Evolutionary conservation across 1,284 basidiomycete species (phyloP).

Genomic region (Fomitopsis betulina): DNA sequence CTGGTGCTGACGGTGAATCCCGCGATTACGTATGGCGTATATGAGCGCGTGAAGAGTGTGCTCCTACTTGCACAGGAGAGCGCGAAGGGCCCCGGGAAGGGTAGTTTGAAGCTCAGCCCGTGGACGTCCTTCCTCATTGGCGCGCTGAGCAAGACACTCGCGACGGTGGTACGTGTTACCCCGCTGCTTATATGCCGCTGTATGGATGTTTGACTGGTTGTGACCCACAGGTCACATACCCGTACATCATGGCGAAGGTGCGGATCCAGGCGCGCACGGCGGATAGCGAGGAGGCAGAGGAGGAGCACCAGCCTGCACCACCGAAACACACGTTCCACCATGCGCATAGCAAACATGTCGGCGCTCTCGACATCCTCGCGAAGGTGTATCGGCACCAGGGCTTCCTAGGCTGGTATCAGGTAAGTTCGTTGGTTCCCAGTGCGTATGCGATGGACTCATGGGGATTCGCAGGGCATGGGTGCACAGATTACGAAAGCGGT

Average conservation of each 20-base stretch:
- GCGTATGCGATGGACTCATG: neutral
- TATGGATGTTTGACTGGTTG: neutral
- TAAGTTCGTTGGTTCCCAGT: constrained; percentile 34
- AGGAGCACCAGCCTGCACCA: constrained; percentile 33
- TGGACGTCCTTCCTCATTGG: constrained; percentile 84
- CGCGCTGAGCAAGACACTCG: constrained; percentile 93
- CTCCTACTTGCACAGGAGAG: constrained; percentile 51
- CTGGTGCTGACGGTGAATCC: constrained; percentile 95
- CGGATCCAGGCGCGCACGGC: constrained; percentile 84
- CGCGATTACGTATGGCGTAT: constrained; percentile 97
- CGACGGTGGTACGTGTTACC: constrained; percentile 75
- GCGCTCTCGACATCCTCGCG: constrained; percentile 74
- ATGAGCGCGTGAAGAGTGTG: constrained; percentile 85
- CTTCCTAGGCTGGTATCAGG: constrained; percentile 93
- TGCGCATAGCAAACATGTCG: constrained; percentile 47
- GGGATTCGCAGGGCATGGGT: constrained; percentile 69
- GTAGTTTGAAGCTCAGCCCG: constrained; percentile 65
- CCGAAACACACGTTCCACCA: constrained; percentile 33
- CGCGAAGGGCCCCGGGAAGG: constrained; percentile 30
- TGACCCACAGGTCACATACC: constrained; percentile 72
- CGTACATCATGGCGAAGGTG: constrained; percentile 97
- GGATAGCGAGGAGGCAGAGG: constrained; percentile 45
- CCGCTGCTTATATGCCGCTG: neutral
- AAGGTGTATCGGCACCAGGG: constrained; percentile 77
- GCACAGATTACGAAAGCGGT: constrained; percentile 90